Evolutionary conservation across 352 stramenopile genomes (phyloP).

Genomic region (Phytopythium sindhum): DNA sequence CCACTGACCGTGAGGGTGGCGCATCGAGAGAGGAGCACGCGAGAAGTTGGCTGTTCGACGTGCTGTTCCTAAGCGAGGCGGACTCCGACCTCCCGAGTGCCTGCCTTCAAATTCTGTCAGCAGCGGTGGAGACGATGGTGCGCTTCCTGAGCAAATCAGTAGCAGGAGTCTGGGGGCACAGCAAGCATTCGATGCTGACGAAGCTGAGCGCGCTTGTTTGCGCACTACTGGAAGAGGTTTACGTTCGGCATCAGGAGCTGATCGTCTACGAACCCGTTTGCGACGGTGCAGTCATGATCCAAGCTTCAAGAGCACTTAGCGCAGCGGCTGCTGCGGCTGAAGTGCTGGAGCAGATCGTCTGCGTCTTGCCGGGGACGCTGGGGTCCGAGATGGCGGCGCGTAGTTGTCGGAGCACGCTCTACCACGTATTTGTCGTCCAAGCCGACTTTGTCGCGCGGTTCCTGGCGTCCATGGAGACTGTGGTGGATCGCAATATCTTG

Average conservation of each 20-base stretch:
- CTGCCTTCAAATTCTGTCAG: slow-evolving; percentile 27
- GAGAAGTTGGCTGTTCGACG: slow-evolving; percentile 61
- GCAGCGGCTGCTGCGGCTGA: neutral
- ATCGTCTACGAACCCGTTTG: slow-evolving; percentile 31
- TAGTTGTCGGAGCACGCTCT: neutral
- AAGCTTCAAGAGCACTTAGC: neutral
- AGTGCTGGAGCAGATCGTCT: neutral
- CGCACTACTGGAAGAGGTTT: slow-evolving; percentile 32
- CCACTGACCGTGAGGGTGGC: neutral
- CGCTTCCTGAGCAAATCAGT: slow-evolving; percentile 7
- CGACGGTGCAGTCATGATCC: slow-evolving; percentile 23
- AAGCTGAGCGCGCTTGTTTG: slow-evolving; percentile 23
- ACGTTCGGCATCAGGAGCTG: slow-evolving; percentile 29
- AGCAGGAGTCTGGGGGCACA: neutral
- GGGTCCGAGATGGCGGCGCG: neutral
- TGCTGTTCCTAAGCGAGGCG: slow-evolving; percentile 39
- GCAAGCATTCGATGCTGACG: neutral
- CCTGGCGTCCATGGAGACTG: neutral
- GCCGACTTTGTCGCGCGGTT: slow-evolving; percentile 1
- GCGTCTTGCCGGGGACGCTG: neutral
- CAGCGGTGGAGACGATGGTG: slow-evolving; percentile 17
- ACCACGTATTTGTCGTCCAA: neutral
- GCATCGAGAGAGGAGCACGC: neutral
- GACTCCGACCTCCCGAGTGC: slow-evolving; percentile 18
- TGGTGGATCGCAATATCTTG: slow-evolving; percentile 1